Evolutionary conservation across 208 protist species (phyloP).

Genomic region (Trypanosoma mega): DNA sequence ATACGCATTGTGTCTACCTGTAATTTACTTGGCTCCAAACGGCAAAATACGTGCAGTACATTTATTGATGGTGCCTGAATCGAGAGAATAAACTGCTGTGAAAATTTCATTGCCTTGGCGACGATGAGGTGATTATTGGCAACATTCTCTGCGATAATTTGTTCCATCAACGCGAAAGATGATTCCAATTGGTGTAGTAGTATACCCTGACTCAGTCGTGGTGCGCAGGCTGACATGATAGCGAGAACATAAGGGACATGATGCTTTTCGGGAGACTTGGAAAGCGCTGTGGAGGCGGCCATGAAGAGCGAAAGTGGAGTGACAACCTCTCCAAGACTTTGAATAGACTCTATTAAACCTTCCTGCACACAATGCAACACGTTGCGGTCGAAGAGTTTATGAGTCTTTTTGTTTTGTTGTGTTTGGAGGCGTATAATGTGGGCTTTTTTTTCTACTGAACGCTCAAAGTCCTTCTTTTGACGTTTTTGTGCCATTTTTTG

Average conservation of each 20-base stretch:
- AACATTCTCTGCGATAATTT: slow-evolving; percentile 71
- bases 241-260: slow-evolving; percentile 81
- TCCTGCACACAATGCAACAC: slow-evolving; percentile 70
- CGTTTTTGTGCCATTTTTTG: slow-evolving; percentile 52
- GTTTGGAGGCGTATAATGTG: slow-evolving; percentile 48
- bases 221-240: slow-evolving; percentile 72
- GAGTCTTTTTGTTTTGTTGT: slow-evolving; percentile 68
- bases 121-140: slow-evolving; percentile 56
- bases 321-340: slow-evolving; percentile 53
- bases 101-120: slow-evolving; percentile 74
- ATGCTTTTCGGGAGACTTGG: slow-evolving; percentile 59
- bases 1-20: slow-evolving; percentile 64
- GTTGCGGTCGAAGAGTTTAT: slow-evolving; percentile 68
- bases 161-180: slow-evolving; percentile 55
- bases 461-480: slow-evolving; percentile 39
- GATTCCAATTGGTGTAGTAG: slow-evolving; percentile 48
- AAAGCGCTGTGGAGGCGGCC: slow-evolving; percentile 63
- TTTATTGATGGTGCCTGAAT: slow-evolving; percentile 55
- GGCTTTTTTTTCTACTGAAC: slow-evolving; percentile 31
- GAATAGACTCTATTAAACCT: slow-evolving; percentile 67
- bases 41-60: slow-evolving; percentile 36
- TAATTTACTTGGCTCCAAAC: slow-evolving; percentile 73
- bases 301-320: slow-evolving; percentile 82
- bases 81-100: slow-evolving; percentile 57
- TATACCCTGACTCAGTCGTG: slow-evolving; percentile 66